A percentile compares a stretch with the other conserved stretches of the same genome.
Evolutionary conservation across 805 yeast genomes (phyloP).

Genomic region (Clavispora vitiphila): DNA sequence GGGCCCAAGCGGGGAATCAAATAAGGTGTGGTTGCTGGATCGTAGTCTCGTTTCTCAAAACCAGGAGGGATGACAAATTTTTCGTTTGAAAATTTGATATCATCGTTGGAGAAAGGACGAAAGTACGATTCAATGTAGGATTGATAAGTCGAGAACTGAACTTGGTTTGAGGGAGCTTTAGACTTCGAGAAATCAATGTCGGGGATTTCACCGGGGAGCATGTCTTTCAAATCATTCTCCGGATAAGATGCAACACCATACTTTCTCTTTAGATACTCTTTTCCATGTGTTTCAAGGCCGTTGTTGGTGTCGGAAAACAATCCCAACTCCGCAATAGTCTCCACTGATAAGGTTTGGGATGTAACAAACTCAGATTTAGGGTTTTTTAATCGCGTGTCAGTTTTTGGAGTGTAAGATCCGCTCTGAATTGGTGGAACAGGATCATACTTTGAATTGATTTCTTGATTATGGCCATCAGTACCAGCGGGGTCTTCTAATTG

Average conservation of each 20-base stretch:
- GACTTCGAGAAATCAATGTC: conserved; percentile 77
- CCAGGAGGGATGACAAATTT: conserved; percentile 54
- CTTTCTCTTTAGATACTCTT: conserved; percentile 66
- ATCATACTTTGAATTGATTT: conserved; percentile 23
- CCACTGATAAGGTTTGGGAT: conserved; percentile 61
- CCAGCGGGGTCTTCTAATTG: conserved; percentile 4
- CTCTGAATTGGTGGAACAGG: conserved; percentile 44
- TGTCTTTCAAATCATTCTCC: conserved; percentile 61
- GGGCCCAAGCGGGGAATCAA: conserved; percentile 84
- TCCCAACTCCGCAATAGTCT: conserved; percentile 57
- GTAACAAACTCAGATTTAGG: conserved; percentile 75
- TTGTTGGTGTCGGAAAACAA: conserved; percentile 56
- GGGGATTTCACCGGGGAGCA: conserved; percentile 87
- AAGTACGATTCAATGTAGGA: conserved; percentile 82
- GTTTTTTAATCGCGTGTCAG: conserved; percentile 58
- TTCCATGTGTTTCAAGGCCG: conserved; percentile 62
- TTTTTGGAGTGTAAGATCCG: conserved; percentile 43
- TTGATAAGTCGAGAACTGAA: conserved; percentile 84
- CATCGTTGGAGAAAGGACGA: conserved; percentile 75
- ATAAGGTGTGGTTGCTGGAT: conserved; percentile 66
- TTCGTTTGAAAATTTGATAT: conserved; percentile 64
- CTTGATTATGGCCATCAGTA: conserved; percentile 11
- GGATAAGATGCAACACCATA: conserved; percentile 93
- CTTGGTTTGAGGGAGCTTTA: conserved; percentile 74
- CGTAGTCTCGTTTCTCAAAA: conserved; percentile 44